Evolutionary conservation across 345 rosid species (phyloP).

Genomic region (Gynandropsis gynandra): DNA sequence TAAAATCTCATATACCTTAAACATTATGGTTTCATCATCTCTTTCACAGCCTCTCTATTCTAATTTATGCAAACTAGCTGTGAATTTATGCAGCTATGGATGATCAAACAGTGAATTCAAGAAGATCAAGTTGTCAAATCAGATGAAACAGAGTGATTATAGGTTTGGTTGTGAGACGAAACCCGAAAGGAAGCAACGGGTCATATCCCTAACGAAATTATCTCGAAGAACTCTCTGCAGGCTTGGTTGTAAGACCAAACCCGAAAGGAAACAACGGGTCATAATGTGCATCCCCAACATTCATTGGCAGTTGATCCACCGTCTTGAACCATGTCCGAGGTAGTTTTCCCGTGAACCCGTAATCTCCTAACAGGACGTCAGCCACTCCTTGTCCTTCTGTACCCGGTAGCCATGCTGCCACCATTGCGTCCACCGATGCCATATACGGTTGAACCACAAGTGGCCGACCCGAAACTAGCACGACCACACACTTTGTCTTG

Average conservation of each 20-base stretch:
- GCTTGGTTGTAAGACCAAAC: constrained; percentile 37
- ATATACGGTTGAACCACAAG: constrained; percentile 52
- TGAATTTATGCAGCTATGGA: too few species aligned
- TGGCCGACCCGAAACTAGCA: constrained; percentile 62
- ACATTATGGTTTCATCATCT: not conserved
- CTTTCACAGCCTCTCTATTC: too few species aligned
- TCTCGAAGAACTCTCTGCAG: too few species aligned
- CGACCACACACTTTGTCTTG: constrained; percentile 51
- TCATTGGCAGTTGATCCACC: constrained; percentile 65
- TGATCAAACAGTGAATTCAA: too few species aligned
- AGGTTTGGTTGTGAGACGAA: too few species aligned
- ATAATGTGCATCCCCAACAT: constrained; percentile 51
- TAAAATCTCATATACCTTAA: constrained; percentile 6
- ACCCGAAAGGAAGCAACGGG: too few species aligned
- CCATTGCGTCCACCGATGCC: constrained; percentile 42
- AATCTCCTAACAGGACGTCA: constrained; percentile 71
- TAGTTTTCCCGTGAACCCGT: constrained; percentile 61
- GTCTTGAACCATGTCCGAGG: constrained; percentile 64
- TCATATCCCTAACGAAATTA: too few species aligned
- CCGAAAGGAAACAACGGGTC: constrained; percentile 62
- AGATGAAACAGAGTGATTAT: too few species aligned
- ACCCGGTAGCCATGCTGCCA: constrained; percentile 88
- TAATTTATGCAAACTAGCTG: too few species aligned
- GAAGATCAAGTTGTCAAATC: too few species aligned
- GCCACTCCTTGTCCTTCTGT: constrained; percentile 79